A percentile compares a stretch with the other conserved stretches of the same genome.
phyloP scores from a whole-genome alignment of 2,329 filamentous ascomycete genomes.

The Nigrospora sphaerica region DNA sequence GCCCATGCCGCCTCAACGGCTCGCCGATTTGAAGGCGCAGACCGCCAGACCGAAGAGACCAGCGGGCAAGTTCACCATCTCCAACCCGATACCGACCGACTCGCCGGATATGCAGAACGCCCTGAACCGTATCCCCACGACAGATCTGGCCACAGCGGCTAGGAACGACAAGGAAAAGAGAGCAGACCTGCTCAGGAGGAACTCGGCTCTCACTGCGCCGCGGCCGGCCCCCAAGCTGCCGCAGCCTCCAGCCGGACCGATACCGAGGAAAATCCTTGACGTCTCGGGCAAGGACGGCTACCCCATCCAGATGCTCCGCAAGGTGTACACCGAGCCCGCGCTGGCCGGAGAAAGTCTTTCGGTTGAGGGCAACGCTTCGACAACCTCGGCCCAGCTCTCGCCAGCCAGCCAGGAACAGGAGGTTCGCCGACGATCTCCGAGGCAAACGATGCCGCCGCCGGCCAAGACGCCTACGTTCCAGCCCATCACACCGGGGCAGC shows the following conservation, averaged over 20 bases:
- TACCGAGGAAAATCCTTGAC: background rate
- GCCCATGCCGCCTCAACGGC: background rate
- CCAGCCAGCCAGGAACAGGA: slow-evolving; percentile 35
- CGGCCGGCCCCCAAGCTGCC: slow-evolving; percentile 26
- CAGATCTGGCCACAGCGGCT: slow-evolving; percentile 42
- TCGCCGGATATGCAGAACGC: slow-evolving; percentile 15
- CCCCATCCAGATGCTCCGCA: background rate
- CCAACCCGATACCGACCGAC: slow-evolving; percentile 35
- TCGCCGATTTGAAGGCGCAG: slow-evolving; percentile 5
- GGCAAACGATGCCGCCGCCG: slow-evolving; percentile 19
- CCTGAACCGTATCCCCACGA: slow-evolving; percentile 26
- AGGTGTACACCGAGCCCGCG: no score
- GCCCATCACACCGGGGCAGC: slow-evolving; percentile 18
- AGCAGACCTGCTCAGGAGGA: slow-evolving; percentile 16
- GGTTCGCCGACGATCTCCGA: slow-evolving; percentile 44
- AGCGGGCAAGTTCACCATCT: slow-evolving; percentile 38
- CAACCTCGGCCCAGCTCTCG: slow-evolving; percentile 42
- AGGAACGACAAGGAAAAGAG: slow-evolving; percentile 37
- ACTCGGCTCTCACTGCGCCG: slow-evolving; percentile 24
- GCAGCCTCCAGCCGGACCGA: background rate
- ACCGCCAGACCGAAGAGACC: slow-evolving; percentile 7
- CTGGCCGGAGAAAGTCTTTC: slow-evolving; percentile 15
- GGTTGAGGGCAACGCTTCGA: slow-evolving; percentile 28
- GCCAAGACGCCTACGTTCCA: slow-evolving; percentile 13
- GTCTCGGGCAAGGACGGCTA: background rate